These are phyloP conservation scores for Acmispon strigosus DNA, from an alignment of 306 rosid species.

Conservation along the genomic window DNA sequence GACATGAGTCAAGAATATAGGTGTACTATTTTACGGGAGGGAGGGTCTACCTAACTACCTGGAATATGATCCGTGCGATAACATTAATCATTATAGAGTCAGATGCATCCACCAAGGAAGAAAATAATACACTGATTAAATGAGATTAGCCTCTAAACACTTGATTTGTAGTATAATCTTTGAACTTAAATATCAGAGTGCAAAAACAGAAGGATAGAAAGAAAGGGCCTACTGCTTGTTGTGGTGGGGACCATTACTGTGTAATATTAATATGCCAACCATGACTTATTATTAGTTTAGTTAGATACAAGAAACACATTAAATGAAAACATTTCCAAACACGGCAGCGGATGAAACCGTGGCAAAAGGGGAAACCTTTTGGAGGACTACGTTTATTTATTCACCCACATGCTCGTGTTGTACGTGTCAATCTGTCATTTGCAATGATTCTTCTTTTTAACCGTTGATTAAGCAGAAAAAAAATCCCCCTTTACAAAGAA, in stretches of 20 bases:
- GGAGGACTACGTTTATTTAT: neutral
- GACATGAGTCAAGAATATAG: neutral
- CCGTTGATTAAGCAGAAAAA: constrained; percentile 4
- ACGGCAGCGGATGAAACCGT: neutral
- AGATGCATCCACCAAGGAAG: neutral
- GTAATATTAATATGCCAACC: neutral
- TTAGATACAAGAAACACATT: neutral
- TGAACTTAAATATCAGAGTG: neutral
- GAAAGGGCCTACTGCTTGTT: neutral
- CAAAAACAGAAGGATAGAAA: neutral
- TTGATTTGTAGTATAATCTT: neutral
- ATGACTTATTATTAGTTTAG: neutral
- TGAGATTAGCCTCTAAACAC: neutral
- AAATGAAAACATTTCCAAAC: constrained; percentile 9
- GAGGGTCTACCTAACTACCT: neutral
- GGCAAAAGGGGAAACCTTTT: constrained; percentile 12
- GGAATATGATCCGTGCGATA: neutral
- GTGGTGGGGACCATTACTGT: neutral
- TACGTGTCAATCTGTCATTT: neutral
- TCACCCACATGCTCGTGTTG: neutral
- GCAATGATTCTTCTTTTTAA: neutral
- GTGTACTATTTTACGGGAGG: neutral
- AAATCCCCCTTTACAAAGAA: neutral
- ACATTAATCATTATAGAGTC: neutral
- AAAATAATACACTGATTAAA: neutral